A percentile compares a stretch with the other conserved stretches of the same genome.
Evolutionary conservation across 108 stramenopile species (phyloP).

Genomic region (Epipyxis sp.): DNA sequence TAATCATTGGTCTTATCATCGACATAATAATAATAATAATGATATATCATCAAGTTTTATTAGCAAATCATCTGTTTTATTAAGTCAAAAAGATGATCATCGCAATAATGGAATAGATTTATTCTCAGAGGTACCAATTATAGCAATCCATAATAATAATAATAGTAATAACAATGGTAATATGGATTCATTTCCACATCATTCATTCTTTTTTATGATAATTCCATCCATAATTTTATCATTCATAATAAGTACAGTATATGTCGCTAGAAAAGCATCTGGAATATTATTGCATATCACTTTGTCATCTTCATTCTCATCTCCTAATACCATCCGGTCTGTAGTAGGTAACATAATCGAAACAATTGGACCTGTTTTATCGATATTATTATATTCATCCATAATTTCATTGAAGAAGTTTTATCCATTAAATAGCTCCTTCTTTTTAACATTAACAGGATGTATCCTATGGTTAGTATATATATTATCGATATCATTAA

Average conservation of each 20-base stretch:
- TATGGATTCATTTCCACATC: neutral
- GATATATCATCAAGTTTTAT: neutral
- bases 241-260: neutral
- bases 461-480: neutral
- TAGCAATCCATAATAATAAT: no score
- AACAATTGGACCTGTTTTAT: neutral
- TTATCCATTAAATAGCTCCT: neutral
- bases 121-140: no score
- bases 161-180: neutral
- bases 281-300: neutral
- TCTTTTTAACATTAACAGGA: conserved; percentile 1
- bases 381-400: neutral
- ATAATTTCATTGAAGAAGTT: neutral
- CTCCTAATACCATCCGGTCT: neutral
- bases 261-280: neutral
- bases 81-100: no score
- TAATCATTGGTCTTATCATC: no score
- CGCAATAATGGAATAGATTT: no score
- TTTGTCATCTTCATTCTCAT: neutral
- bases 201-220: neutral
- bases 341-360: neutral
- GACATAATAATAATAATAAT: neutral
- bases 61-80: neutral
- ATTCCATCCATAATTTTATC: neutral
- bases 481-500: neutral